phyloP scores from a whole-genome alignment of 257 asterid species.

The Lavandula angustifolia region DNA sequence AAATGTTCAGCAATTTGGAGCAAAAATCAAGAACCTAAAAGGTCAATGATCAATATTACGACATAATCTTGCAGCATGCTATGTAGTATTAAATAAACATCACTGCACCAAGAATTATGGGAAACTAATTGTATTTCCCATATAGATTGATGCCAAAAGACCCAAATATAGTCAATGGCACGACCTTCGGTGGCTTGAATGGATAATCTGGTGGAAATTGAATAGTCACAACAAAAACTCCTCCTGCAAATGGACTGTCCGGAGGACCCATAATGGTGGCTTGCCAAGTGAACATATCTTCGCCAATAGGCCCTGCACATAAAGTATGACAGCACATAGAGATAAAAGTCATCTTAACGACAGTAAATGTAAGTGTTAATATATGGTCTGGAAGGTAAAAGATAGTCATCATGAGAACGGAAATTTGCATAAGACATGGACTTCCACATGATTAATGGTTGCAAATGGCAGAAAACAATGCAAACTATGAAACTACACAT shows the following conservation, averaged over 20 bases:
- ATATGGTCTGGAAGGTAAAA: background rate
- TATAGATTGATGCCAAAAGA: background rate
- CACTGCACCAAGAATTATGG: background rate
- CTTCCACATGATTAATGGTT: background rate
- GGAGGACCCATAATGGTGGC: constrained; percentile 86
- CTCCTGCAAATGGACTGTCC: constrained; percentile 81
- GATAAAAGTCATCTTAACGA: background rate
- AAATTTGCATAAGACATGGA: background rate
- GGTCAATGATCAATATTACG: background rate
- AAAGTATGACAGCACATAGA: background rate
- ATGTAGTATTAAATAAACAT: background rate
- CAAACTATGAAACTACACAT: background rate
- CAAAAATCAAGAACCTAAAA: background rate
- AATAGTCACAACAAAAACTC: constrained; percentile 63
- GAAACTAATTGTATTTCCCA: background rate
- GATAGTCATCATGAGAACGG: background rate
- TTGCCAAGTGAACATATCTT: constrained; percentile 80
- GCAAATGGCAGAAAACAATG: background rate
- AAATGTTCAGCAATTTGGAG: background rate
- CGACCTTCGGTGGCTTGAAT: constrained; percentile 83
- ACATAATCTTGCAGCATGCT: background rate
- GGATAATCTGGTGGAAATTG: constrained; percentile 86
- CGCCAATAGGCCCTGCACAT: constrained; percentile 69
- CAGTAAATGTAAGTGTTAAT: background rate
- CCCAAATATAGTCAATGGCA: constrained; percentile 9